Base-by-base conservation (phyloP, 1,284 basidiomycete species). In the Papiliotrema flavescens region DNA sequence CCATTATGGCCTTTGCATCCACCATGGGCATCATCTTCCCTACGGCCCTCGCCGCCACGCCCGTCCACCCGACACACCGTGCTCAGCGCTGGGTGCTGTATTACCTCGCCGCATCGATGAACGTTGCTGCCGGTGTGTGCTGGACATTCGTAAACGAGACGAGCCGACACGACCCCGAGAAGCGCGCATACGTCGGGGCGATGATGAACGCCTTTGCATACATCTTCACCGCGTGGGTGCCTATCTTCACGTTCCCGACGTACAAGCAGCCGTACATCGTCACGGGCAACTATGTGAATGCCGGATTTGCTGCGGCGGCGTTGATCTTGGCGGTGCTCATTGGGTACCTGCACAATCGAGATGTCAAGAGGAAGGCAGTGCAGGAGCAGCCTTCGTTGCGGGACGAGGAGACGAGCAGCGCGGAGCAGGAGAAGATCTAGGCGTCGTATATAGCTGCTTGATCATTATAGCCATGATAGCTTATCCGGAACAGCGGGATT, bases 231-330 rank as follows among this genome's bases (percentile, higher is more conserved):
- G 66, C 64, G 14, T 67, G 62, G 60, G 40, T 66, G 3, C 66
- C 66, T 8, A 64, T 68, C 50, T 66, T 68, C 55, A 66, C 66
- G 8, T 68, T 66, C 56, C 63, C 64, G 3, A 66, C 66, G 17
- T 48, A 54, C 32, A 52, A 55, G 23, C 66, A 68, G 44, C 64
- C 66, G 6, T 60, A 60, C 40, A 60, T 68, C 47, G 51, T 58
- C 13, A 59, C 47, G 2, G 66, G 66, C 15, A 64, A 65, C 56
- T 63, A 60, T 44, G 60, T 62, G 34, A 64, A 52, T 4, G 50
- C 57, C 19, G 64, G 64, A 11, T 68, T 68, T 44, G 64, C 58
- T 3, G 53, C 51, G n/a, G 28, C 28, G 11, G 28, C 5, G 28
- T 32, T 32, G 28, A 11, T 32, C 28, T 11, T 32, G 6, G 28